Evolutionary conservation across 148 eudicot genomes (phyloP), one percentile per base, ranked within the genome.

Genomic region (Rhododendron molle): DNA sequence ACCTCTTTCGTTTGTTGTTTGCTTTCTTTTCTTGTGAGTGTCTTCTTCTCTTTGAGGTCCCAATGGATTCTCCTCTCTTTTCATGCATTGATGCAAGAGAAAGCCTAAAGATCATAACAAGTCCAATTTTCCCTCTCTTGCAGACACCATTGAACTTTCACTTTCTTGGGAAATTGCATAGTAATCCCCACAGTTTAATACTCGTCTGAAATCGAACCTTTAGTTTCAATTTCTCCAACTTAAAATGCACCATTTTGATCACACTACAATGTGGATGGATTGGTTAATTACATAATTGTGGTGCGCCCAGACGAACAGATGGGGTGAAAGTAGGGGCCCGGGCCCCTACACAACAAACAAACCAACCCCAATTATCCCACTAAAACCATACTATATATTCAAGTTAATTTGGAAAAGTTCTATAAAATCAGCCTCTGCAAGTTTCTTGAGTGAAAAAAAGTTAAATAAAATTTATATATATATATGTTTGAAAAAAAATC

Each of bases 31-130:
- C 38, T 62, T 62, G 76, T 7, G 52, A 38, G 34, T 82, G 84
- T 82, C 58, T 3, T 83, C 77, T 83, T 83, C 49, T 69, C 47
- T 46, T 72, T 44, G 49, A 38, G 38, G 23, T 36, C 77, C 40
- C 84, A 65, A 16, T 83, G 76, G 84, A 83, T 83, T 65, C 84
- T 83, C 21, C 26, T 47, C 84, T 71, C 30, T 82, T 81, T 69
- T 4, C 74, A 67, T 83, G 44, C 49, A 46, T 46, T 67, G 77
- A 83, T 83, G 85, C 85, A 46, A 69, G 85, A 69, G 85, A 83
- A 83, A 83, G 78, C 58, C 85, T 28, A 30, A 83, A 83, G 85
- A 60, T 83, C 47, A 67, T 40, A 38, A 46, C 43, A 67, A 60
- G 40, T 44, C 60, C 77, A 46, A 44, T 83, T 44, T 83, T 49